Conservation (phyloP, 2,329 filamentous ascomycete genomes). For the Decorospora gaudefroyi region DNA sequence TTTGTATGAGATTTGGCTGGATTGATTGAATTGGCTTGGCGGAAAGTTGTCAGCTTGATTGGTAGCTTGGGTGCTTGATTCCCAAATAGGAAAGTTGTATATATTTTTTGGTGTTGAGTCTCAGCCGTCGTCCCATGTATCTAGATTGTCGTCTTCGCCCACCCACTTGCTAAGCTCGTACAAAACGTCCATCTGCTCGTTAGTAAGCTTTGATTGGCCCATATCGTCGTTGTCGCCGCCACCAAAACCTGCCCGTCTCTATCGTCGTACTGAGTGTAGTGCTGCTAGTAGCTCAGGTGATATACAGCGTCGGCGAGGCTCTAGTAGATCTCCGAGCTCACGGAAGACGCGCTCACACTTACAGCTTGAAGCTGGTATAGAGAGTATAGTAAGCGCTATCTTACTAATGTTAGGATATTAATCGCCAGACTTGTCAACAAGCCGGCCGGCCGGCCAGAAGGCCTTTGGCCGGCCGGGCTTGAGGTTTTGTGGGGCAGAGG, state of each 20-base stretch:
- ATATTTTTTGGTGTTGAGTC: neutral
- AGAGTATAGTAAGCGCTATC: too few relatives aligned
- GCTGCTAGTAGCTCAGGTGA: too few relatives aligned
- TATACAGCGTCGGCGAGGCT: too few relatives aligned
- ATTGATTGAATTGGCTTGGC: neutral
- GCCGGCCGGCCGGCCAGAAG: neutral
- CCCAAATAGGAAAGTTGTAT: neutral
- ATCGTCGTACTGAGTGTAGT: too few relatives aligned
- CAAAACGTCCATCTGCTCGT: neutral
- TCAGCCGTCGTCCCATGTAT: neutral
- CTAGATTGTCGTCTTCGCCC: neutral
- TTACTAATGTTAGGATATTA: too few relatives aligned
- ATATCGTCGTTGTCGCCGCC: neutral
- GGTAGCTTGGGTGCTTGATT: neutral
- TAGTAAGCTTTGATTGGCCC: neutral
- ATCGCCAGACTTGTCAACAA: too few relatives aligned
- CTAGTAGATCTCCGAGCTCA: too few relatives aligned
- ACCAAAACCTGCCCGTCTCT: too few relatives aligned
- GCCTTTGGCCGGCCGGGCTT: too few relatives aligned
- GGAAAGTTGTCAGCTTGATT: neutral
- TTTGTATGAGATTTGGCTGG: too few relatives aligned
- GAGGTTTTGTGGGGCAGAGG: neutral
- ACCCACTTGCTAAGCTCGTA: neutral
- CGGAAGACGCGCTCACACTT: too few relatives aligned
- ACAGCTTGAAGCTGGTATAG: too few relatives aligned